phyloP scores from a whole-genome alignment of 768 basidiomycete species.

The Phanerodontia chrysosporium region DNA sequence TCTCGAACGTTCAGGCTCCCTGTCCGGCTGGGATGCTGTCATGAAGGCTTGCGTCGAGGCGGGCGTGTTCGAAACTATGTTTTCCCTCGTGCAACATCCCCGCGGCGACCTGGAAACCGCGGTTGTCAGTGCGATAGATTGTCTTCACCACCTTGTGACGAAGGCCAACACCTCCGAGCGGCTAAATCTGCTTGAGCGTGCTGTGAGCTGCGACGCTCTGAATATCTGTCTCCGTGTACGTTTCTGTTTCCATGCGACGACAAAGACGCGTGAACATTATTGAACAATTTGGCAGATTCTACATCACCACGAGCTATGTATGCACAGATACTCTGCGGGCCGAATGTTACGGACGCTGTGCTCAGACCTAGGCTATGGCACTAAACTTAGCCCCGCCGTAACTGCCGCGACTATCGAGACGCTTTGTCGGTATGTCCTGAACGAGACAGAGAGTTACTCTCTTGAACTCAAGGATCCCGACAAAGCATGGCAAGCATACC shows the following conservation, averaged over 20 bases:
- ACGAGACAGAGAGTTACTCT: neutral
- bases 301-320: neutral
- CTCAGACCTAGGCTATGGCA: neutral
- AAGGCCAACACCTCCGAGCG: neutral
- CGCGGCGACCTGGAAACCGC: neutral
- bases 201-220: neutral
- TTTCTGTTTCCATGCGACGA: neutral
- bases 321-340: neutral
- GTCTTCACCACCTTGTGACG: neutral
- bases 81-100: neutral
- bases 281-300: neutral
- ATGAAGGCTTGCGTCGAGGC: neutral
- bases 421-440: neutral
- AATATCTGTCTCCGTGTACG: neutral
- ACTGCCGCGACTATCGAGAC: neutral
- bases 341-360: neutral
- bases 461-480: constrained; percentile 4
- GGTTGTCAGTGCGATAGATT: neutral
- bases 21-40: neutral
- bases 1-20: neutral
- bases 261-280: neutral
- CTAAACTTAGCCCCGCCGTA: neutral
- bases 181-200: neutral
- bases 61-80: neutral
- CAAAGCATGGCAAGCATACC: constrained; percentile 1